Evolutionary conservation across 208 protist species (phyloP).

Genomic region (Spongospora subterranea): DNA sequence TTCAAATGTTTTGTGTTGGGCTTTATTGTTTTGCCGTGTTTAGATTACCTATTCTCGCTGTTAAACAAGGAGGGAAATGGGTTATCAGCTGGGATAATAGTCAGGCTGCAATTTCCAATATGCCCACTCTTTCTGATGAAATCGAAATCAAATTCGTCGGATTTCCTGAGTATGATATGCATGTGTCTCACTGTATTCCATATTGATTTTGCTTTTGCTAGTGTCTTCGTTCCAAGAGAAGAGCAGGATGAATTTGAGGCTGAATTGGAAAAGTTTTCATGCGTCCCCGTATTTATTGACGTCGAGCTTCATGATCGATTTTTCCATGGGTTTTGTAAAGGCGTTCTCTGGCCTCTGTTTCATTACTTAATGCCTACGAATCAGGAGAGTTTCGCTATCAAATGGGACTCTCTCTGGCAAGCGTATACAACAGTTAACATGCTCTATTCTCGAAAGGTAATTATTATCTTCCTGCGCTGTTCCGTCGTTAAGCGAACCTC

Average conservation of each 20-base stretch:
- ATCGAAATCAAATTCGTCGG: constrained; percentile 33
- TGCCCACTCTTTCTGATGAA: constrained; percentile 1
- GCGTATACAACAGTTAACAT: constrained; percentile 63
- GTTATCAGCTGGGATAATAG: constrained; percentile 32
- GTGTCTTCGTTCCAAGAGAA: not conserved
- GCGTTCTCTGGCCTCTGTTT: constrained; percentile 64
- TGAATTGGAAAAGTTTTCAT: constrained; percentile 52
- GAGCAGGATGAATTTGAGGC: constrained; percentile 60
- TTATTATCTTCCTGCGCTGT: not conserved
- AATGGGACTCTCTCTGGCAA: constrained; percentile 65
- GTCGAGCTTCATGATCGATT: constrained; percentile 28
- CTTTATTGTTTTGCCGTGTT: not conserved
- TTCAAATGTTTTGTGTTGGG: not conserved
- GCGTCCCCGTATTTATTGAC: constrained; percentile 58
- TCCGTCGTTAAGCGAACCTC: not conserved
- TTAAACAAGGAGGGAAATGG: not conserved
- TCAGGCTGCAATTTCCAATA: constrained; percentile 51
- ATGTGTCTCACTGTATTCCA: not conserved
- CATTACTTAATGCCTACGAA: constrained; percentile 68
- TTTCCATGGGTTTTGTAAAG: constrained; percentile 60
- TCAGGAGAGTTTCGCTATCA: constrained; percentile 56
- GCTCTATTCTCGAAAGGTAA: constrained; percentile 60
- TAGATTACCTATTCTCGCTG: not conserved
- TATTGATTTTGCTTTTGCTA: not conserved
- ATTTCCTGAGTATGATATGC: constrained; percentile 36